phyloP scores from a whole-genome alignment of 495 filamentous ascomycete species.

The Neurospora pannonica region DNA sequence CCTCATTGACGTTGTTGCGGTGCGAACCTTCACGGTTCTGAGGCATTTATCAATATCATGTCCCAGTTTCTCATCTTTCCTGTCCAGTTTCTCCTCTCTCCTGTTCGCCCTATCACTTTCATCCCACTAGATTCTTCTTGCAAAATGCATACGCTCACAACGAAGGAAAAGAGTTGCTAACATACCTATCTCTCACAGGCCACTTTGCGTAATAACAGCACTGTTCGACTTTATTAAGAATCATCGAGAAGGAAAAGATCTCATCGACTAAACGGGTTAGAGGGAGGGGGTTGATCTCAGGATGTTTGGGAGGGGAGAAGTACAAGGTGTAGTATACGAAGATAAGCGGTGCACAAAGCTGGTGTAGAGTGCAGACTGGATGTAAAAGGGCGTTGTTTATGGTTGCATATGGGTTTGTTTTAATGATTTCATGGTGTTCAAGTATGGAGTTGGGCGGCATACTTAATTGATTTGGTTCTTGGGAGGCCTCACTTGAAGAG shows the following conservation, averaged over 20 bases:
- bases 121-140: background rate
- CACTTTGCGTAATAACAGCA: conserved; percentile 13
- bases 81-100: background rate
- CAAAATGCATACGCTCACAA: background rate
- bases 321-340: background rate
- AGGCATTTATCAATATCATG: background rate
- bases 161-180: background rate
- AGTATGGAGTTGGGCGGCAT: background rate
- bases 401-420: background rate
- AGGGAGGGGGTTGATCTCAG: background rate
- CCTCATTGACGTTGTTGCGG: background rate
- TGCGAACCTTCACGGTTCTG: background rate
- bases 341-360: background rate
- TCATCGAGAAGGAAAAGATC: conserved; percentile 18
- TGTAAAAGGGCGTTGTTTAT: background rate
- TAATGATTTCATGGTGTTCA: background rate
- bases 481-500: background rate
- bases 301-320: background rate
- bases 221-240: conserved; percentile 21
- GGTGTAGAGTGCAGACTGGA: background rate
- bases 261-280: conserved; percentile 12
- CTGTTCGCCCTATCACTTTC: background rate
- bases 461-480: background rate
- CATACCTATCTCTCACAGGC: conserved; percentile 3
- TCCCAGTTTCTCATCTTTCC: background rate